Percentiles rank a stretch among this genome's conserved stretches.
phyloP scores from a whole-genome alignment of 2,329 filamentous ascomycete species.

The Colletotrichum cuscutae region DNA sequence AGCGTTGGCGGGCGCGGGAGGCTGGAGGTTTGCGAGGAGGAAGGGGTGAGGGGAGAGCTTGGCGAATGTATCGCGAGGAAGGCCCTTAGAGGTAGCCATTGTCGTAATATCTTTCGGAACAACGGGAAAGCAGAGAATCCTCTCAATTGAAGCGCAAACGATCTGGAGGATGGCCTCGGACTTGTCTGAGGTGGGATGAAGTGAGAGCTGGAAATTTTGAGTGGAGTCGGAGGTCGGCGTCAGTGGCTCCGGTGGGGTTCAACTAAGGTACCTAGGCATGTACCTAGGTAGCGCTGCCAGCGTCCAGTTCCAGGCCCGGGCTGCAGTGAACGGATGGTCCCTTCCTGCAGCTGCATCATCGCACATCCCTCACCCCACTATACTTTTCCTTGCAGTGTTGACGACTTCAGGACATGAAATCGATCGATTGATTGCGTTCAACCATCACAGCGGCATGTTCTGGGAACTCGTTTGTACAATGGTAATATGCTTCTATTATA shows the following conservation, averaged over 20 bases:
- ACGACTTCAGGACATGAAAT: not conserved
- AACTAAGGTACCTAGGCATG: not conserved
- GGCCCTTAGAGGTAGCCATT: constrained; percentile 52
- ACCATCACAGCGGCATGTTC: not conserved
- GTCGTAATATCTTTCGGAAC: not conserved
- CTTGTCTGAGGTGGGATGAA: constrained; percentile 10
- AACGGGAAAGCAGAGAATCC: rapidly evolving
- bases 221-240: constrained; percentile 31
- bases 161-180: not conserved
- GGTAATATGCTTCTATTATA: not conserved
- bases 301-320: too few species aligned
- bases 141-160: not conserved
- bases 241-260: constrained; percentile 23
- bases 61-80: constrained; percentile 79
- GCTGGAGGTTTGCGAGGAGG: constrained; percentile 87
- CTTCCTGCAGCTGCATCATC: not conserved
- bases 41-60: constrained; percentile 90
- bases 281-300: too few species aligned
- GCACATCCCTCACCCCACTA: not conserved
- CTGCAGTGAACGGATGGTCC: too few species aligned
- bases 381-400: not conserved
- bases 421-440: not conserved
- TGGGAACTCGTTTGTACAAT: not conserved
- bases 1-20: constrained; percentile 56
- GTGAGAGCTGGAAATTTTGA: constrained; percentile 30